Evolutionary conservation across 148 eudicot genomes (phyloP), one percentile per base, ranked within the genome.

Genomic region (Camellia japonica): DNA sequence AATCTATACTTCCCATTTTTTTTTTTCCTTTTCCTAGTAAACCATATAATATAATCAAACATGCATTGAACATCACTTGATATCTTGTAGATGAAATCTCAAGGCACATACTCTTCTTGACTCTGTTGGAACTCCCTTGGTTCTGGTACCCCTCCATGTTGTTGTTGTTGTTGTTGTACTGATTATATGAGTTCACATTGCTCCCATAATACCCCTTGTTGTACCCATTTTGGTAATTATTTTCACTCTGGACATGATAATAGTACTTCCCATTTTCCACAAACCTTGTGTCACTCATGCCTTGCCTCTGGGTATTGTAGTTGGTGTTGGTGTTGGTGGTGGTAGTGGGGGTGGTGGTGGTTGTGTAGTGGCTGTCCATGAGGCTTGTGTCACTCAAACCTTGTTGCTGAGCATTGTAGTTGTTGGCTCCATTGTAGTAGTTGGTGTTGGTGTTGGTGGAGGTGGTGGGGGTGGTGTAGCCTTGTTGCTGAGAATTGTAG

Each of bases 251-350:
- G 5, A 81, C 14, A 74, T 91, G 89, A 72, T 89, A 88, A 73
- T 41, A 88, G 80, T 91, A 95, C 85, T 78, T 91, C 11, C 98
- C 98, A 66, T 91, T 89, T 58, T 90, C 97, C 78, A 91, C 5
- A 77, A 84, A 88, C 69, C 98, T 89, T 16, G 97, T 94, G 83
- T 92, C 98, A 82, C 97, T 93, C 97, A 93, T 89, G n/a, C 97
- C 95, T 38, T 90, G 93, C 82, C 68, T 81, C 85, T 85, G 83
- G 38, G 20, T 77, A 80, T 82, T 82, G 82, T 81, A 85, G 63
- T 61, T 55, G n/a, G 63, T 55, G 74, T 64, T 65, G 69, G 42
- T 20, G 69, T 42, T 11, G 43, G 69, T 3, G 74, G n/a, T 71
- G 75, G 58, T 62, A 8, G 56, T 7, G 75, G 51, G 2, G 49